These are phyloP conservation scores for Cyberlindnera japonica DNA, from an alignment of 805 yeast species.

Conservation along the genomic window DNA sequence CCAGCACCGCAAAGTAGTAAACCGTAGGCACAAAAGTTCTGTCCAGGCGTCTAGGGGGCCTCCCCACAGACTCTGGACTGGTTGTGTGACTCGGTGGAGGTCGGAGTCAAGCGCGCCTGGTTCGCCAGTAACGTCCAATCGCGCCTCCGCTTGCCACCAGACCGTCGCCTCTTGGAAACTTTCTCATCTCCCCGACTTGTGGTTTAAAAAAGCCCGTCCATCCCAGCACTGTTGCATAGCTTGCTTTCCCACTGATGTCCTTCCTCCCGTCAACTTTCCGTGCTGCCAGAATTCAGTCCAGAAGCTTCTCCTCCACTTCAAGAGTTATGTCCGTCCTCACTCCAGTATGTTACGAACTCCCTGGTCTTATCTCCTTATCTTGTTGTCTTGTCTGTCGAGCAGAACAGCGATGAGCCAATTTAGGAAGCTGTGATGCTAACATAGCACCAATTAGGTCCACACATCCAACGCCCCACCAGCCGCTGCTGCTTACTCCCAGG, in stretches of 20 bases:
- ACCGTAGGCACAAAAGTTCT: too few relatives aligned
- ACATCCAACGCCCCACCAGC: conserved; percentile 90
- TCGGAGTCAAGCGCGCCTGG: too few relatives aligned
- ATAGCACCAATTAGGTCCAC: conserved; percentile 41
- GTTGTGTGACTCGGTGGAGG: background rate
- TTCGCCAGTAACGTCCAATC: too few relatives aligned
- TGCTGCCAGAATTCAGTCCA: conserved; percentile 22
- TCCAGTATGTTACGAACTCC: conserved; percentile 28
- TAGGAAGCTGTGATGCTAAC: too few relatives aligned
- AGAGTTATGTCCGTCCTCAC: conserved; percentile 33
- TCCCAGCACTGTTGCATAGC: too few relatives aligned
- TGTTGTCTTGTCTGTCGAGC: too few relatives aligned
- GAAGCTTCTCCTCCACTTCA: conserved; percentile 21
- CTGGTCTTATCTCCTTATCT: conserved; percentile 12
- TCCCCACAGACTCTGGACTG: too few relatives aligned
- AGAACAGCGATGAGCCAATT: too few relatives aligned
- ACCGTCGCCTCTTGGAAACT: conserved; percentile 1
- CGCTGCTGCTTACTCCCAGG: conserved; percentile 96
- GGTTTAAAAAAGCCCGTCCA: background rate
- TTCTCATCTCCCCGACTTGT: background rate
- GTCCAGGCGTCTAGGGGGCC: too few relatives aligned
- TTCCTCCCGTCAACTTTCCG: conserved; percentile 24
- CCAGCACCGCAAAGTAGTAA: too few relatives aligned
- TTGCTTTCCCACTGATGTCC: conserved; percentile 17
- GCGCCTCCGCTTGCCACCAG: background rate